Conservation (phyloP, 1,139 yeast species). For the Debaryomycetaceae sp. region DNA sequence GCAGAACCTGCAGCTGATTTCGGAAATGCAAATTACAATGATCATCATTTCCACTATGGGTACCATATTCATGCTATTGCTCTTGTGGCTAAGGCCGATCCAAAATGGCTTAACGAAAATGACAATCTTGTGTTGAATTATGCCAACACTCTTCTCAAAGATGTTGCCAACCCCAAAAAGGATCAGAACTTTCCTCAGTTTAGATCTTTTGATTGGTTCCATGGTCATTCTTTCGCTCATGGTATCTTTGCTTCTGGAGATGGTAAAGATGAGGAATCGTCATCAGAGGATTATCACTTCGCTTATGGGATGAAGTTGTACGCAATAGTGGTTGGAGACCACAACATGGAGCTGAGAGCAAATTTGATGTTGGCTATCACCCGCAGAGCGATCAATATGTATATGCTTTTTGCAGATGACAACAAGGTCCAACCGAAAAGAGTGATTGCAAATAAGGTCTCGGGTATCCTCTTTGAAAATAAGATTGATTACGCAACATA, state of each 20-base stretch:
- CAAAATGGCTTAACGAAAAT: constrained; percentile 28
- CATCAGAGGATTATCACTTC: constrained; percentile 46
- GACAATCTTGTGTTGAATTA: constrained; percentile 27
- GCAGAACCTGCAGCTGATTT: constrained; percentile 68
- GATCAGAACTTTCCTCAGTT: constrained; percentile 40
- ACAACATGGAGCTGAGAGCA: constrained; percentile 35
- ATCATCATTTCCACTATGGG: constrained; percentile 81
- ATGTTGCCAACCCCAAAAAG: constrained; percentile 39
- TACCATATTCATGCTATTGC: constrained; percentile 76
- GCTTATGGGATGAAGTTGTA: constrained; percentile 42
- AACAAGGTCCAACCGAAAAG: constrained; percentile 37
- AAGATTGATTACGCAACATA: constrained; percentile 44
- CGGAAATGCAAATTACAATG: constrained; percentile 76
- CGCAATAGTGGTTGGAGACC: constrained; percentile 32
- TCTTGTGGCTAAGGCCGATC: constrained; percentile 55
- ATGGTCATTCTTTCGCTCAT: constrained; percentile 48
- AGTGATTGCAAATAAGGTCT: constrained; percentile 39
- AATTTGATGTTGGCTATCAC: constrained; percentile 42
- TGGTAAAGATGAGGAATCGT: constrained; percentile 47
- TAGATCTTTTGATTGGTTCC: constrained; percentile 44
- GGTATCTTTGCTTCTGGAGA: constrained; percentile 45
- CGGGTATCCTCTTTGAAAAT: constrained; percentile 46
- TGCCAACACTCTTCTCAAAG: constrained; percentile 35
- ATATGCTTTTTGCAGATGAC: constrained; percentile 40
- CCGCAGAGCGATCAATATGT: constrained; percentile 42